Evolutionary conservation across 192 early-diverging fungal species (phyloP).

Genomic region (Thamnidium elegans): DNA sequence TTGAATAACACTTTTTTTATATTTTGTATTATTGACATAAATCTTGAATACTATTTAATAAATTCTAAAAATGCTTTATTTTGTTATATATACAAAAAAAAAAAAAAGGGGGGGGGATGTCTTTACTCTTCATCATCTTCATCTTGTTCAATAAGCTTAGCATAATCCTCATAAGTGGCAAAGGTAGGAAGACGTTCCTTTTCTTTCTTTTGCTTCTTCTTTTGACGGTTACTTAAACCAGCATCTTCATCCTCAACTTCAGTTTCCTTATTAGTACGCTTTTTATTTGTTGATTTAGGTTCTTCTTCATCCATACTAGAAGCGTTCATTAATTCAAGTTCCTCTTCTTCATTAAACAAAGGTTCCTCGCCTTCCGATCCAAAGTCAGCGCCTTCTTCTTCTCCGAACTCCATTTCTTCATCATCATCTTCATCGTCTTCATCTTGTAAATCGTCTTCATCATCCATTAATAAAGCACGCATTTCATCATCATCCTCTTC

Average conservation of each 20-base stretch:
- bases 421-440: slow-evolving; percentile 48
- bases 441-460: slow-evolving; percentile 38
- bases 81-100: no score
- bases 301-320: slow-evolving; percentile 50
- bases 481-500: slow-evolving; percentile 44
- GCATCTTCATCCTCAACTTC: slow-evolving; percentile 38
- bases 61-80: no score
- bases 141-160: slow-evolving; percentile 29
- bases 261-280: slow-evolving; percentile 29
- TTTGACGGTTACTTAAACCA: slow-evolving; percentile 7
- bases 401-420: slow-evolving; percentile 54
- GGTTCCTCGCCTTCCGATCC: slow-evolving; percentile 45
- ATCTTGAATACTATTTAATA: no score
- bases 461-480: slow-evolving; percentile 39
- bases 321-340: slow-evolving; percentile 38
- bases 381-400: slow-evolving; percentile 38
- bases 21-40: no score
- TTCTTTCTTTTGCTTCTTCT: slow-evolving; percentile 53
- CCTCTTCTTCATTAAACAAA: slow-evolving; percentile 63
- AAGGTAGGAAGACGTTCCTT: slow-evolving; percentile 61
- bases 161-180: slow-evolving; percentile 72
- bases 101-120: not conserved
- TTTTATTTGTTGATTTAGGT: slow-evolving; percentile 49
- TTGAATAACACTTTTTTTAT: no score
- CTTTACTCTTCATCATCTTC: slow-evolving; percentile 7